Evolutionary conservation across 768 basidiomycete genomes (phyloP), one percentile per base, ranked within the genome.

Genomic region (Boletus pseudopeckii): DNA sequence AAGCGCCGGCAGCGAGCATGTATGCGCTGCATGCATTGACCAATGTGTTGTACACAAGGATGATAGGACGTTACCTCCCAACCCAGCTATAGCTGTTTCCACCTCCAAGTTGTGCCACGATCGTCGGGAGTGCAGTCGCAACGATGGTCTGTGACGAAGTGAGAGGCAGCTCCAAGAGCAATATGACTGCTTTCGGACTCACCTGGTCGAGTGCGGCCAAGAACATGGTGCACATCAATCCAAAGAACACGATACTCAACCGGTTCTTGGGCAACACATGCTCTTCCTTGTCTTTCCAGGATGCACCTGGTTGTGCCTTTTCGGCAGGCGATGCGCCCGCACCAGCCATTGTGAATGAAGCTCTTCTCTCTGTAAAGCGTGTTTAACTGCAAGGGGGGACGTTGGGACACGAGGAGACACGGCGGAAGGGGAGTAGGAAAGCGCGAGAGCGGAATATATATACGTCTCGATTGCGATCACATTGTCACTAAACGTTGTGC

Each of bases 91-190:
- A 89, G 36, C 74, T 74, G 14, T 67, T 76, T 6, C 83, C 84
- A 26, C 83, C 86, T 41, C 84, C 81, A 0, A 90, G 76, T 22
- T 85, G 65, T n/a, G 62, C 67, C 11, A 87, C 83, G 46, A 90
- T 89, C 0, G 85, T 88, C 1, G 88, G 87, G 30, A 90, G 70
- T n/a, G 88, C 87, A 7, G 87, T 89, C 10, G 86, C 81, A 11
- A 88, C 82, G 53, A 85, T 84, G 15, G 82, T 84, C 82, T 84
- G n/a, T 15, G 9, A 45, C 32, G 9, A 1, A 0, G 1, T 50
- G 39, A 39, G 48, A 18, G 13, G 10, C 3, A 1, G 11, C 6
- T 9, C 8, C 2, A 5, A 33, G 1, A n/a, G 17, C 14, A 2
- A 38, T n/a, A 36, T 30, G 11, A 59, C 64, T 15, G 17, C 4